Evolutionary conservation across 306 rosid species (phyloP), one percentile per base, ranked within the genome.

Genomic region (Heteromeles arbutifolia): DNA sequence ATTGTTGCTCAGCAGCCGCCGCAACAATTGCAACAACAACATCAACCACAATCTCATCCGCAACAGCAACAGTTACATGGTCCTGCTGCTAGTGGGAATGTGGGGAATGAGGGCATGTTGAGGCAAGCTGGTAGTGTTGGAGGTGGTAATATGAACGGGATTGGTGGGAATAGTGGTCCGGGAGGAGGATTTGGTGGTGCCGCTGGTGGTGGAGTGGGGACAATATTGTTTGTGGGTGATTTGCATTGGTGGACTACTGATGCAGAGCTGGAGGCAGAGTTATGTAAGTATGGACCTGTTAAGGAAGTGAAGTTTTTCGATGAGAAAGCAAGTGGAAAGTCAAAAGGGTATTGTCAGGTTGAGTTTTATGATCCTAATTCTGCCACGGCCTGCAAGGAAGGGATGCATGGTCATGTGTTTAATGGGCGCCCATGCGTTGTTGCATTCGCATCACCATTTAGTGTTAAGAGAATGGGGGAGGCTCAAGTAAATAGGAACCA

Each of bases 161-260:
- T 82, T 44, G 88, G 80, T 73, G 86, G 85, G 44, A 77, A 66
- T 37, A 71, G 64, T 57, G 83, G 77, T 29, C 70, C 50, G 14
- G 82, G 82, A 29, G 85, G 52, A 39, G 85, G 31, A 66, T 62
- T 53, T 22, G 78, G 76, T 4, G 79, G 77, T 5, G 78, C 78
- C 2, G 85, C 83, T 14, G 84, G 85, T 18, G 81, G 88, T 17
- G 88, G 83, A 31, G 95, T 90, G 0, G 90, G 96, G 13, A 91
- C 93, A 0, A 82, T 89, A 44, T 81, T 92, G 77, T 95, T 90
- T 92, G 99, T 95, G 65, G 99, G 99, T 50, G 99, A 96, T 80
- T 83, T 96, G 82, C 98, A 96, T 75, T 96, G 99, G 99, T 96
- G 99, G 99, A 96, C 97, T 12, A 96, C 98, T 0, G 99, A 92